These are phyloP conservation scores for Alternaria sp. DNA, from an alignment of 2,329 filamentous ascomycete genomes.

Conservation along the genomic window DNA sequence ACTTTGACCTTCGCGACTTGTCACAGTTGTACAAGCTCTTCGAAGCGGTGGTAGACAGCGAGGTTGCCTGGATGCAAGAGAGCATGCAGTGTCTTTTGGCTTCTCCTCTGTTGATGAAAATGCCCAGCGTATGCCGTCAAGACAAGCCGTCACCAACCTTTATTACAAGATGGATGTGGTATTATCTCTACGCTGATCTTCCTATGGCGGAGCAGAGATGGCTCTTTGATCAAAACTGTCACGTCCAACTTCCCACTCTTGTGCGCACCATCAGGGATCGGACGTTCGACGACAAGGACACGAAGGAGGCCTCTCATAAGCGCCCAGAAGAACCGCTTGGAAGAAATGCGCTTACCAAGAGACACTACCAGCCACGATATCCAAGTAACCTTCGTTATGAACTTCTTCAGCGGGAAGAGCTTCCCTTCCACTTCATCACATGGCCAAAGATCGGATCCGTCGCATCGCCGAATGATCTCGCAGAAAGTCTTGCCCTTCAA, in stretches of 20 bases:
- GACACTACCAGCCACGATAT: not conserved
- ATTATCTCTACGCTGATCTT: not conserved
- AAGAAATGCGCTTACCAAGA: not conserved
- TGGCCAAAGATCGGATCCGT: not conserved
- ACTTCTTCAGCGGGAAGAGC: not conserved
- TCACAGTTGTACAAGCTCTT: not conserved
- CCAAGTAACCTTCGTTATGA: not conserved
- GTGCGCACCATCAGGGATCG: not conserved
- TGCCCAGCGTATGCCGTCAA: not conserved
- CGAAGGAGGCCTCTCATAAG: not conserved
- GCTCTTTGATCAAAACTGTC: not conserved
- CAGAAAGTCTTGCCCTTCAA: not conserved
- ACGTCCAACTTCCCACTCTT: not conserved
- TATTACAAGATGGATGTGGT: not conserved
- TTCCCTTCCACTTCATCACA: not conserved
- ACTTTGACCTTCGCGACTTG: not conserved
- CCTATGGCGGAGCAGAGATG: not conserved
- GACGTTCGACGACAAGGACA: not conserved
- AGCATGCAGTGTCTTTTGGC: not conserved
- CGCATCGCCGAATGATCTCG: not conserved
- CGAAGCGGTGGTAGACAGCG: conserved; percentile 1
- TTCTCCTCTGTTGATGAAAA: not conserved
- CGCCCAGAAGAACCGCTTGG: not conserved
- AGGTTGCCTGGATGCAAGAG: not conserved
- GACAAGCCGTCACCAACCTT: not conserved